phyloP scores from a whole-genome alignment of 441 rosid genomes.

The Brassica balearica region DNA sequence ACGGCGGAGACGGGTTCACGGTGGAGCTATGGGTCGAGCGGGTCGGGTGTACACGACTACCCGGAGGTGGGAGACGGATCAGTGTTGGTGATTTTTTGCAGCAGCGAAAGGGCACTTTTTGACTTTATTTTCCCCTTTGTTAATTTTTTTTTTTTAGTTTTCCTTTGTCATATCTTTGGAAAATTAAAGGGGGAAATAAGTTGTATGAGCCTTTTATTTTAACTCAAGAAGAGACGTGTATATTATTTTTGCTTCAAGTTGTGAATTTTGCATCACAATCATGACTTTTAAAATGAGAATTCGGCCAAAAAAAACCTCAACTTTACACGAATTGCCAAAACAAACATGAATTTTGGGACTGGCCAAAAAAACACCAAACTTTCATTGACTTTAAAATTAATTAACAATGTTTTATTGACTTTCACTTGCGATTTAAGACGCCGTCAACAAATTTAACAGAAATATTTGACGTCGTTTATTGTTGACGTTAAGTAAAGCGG shows the following conservation, averaged over 20 bases:
- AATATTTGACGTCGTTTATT: no score
- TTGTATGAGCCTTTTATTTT: not conserved
- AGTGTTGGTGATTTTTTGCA: slow-evolving; percentile 52
- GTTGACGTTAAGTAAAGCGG: no score
- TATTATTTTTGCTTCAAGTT: not conserved
- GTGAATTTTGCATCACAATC: not conserved
- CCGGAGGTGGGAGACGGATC: slow-evolving; percentile 95
- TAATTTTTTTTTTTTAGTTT: slow-evolving; percentile 7
- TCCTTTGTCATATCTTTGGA: slow-evolving; percentile 12
- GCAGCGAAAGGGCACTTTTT: slow-evolving; percentile 33
- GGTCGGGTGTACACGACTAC: slow-evolving; percentile 47
- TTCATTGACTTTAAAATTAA: no score
- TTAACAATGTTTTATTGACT: no score
- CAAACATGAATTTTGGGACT: no score
- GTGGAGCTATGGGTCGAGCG: slow-evolving; percentile 40
- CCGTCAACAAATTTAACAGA: no score
- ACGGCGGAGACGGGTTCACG: slow-evolving; percentile 37
- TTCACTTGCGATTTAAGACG: no score
- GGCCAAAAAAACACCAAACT: no score
- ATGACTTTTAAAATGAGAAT: not conserved
- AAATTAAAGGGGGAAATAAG: slow-evolving; percentile 26
- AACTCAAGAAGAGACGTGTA: slow-evolving; percentile 13
- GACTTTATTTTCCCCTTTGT: slow-evolving; percentile 17
- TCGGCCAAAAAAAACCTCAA: no score
- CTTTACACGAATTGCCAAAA: no score